These are phyloP conservation scores for Penicillium atrosanguineum DNA, from an alignment of 495 filamentous ascomycete species.

Conservation along the genomic window DNA sequence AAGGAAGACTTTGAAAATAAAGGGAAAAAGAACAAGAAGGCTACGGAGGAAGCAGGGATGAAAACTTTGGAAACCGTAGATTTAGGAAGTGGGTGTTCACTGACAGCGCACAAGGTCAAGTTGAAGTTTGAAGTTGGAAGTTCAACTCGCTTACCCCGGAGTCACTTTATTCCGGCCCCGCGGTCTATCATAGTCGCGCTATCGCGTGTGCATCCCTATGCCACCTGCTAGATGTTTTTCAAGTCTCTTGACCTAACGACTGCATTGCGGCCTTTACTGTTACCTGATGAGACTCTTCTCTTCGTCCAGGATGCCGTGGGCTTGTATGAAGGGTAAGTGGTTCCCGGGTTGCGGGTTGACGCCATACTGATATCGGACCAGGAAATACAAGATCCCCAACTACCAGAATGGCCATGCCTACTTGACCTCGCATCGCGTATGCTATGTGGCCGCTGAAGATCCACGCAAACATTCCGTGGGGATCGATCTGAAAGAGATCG, in stretches of 20 bases:
- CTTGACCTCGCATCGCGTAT: slow-evolving; percentile 88
- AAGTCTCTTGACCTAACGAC: slow-evolving; percentile 92
- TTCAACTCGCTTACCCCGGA: slow-evolving; percentile 21
- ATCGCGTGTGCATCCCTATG: slow-evolving; percentile 5
- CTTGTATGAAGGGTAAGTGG: slow-evolving; percentile 88
- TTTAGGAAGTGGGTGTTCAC: neutral
- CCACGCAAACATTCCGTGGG: slow-evolving; percentile 82
- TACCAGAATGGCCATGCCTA: slow-evolving; percentile 96
- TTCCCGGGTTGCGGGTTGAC: slow-evolving; percentile 5
- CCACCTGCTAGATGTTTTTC: slow-evolving; percentile 79
- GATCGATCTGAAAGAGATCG: slow-evolving; percentile 86
- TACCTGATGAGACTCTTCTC: slow-evolving; percentile 85
- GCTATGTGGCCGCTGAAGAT: slow-evolving; percentile 89
- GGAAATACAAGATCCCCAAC: slow-evolving; percentile 92
- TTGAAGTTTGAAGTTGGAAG: neutral
- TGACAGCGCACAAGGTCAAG: neutral
- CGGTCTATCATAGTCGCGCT: slow-evolving; percentile 23
- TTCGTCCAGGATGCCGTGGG: slow-evolving; percentile 98
- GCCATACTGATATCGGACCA: slow-evolving; percentile 33
- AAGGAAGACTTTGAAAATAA: slow-evolving; percentile 18
- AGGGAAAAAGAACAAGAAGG: slow-evolving; percentile 10
- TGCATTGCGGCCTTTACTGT: slow-evolving; percentile 83
- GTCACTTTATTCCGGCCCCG: slow-evolving; percentile 10
- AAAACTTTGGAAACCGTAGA: slow-evolving; percentile 1
- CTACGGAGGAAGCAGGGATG: slow-evolving; percentile 14